phyloP scores from a whole-genome alignment of 2,329 filamentous ascomycete genomes.

The Blastomyces parvus region DNA sequence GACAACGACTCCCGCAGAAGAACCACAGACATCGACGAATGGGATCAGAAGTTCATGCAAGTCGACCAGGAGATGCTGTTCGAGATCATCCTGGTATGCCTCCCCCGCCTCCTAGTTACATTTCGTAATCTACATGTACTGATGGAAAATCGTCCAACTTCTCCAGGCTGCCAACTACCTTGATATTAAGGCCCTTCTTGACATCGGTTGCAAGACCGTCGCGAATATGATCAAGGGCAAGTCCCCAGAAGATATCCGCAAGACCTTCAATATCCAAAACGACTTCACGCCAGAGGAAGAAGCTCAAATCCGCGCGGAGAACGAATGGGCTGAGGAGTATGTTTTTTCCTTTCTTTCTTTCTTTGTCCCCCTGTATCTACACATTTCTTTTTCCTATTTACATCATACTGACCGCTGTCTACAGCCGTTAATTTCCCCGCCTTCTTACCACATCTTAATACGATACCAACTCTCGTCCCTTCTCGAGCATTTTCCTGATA shows the following conservation, averaged over 20 bases:
- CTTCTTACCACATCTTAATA: background rate
- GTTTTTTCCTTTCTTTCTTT: constrained; percentile 17
- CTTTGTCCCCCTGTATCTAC: background rate
- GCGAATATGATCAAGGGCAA: constrained; percentile 99
- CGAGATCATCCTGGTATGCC: constrained; percentile 86
- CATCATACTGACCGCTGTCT: background rate
- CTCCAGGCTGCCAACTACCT: constrained; percentile 88
- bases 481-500: background rate
- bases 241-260: constrained; percentile 96
- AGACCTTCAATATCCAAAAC: constrained; percentile 99
- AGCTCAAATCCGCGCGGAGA: constrained; percentile 89
- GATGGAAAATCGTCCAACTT: background rate
- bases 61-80: constrained; percentile 99
- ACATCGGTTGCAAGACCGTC: constrained; percentile 98
- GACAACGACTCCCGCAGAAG: constrained; percentile 93
- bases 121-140: background rate
- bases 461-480: background rate
- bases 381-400: constrained; percentile 9
- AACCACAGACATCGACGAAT: constrained; percentile 98
- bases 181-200: constrained; percentile 94
- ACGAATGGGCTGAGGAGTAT: constrained; percentile 81
- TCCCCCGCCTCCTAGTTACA: background rate
- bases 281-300: constrained; percentile 99
- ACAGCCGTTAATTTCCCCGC: background rate
- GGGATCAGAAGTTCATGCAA: constrained; percentile 99